Conservation (phyloP, 371 early-diverging fungal species). For the Mortierella polycephala region DNA sequence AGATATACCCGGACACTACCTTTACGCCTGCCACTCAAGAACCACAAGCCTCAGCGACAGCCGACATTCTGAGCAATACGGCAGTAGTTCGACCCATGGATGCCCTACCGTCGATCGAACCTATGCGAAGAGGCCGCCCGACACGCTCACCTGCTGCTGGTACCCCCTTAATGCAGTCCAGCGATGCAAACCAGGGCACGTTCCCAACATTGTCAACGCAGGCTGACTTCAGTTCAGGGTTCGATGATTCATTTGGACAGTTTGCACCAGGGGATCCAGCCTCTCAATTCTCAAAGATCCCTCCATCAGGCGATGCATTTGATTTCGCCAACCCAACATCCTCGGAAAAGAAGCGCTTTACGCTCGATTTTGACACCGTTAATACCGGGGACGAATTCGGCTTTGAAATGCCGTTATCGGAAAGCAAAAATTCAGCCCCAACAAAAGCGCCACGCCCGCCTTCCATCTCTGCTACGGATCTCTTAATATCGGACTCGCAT, state of each 20-base stretch:
- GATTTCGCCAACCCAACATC: conserved; percentile 28
- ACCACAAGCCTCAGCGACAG: conserved; percentile 39
- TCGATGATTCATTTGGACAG: conserved; percentile 53
- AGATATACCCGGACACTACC: conserved; percentile 52
- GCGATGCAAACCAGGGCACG: not conserved
- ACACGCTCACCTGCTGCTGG: conserved; percentile 48
- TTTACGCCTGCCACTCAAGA: conserved; percentile 23
- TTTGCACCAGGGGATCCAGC: conserved; percentile 22
- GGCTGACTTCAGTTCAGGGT: conserved; percentile 28
- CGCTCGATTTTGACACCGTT: conserved; percentile 22
- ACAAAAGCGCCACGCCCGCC: conserved; percentile 19
- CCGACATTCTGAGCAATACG: conserved; percentile 58
- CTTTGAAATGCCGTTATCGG: conserved; percentile 16
- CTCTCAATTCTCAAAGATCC: conserved; percentile 39
- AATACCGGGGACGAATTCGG: conserved; percentile 32
- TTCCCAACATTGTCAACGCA: conserved; percentile 7
- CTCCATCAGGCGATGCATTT: conserved; percentile 32
- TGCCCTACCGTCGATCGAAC: conserved; percentile 64
- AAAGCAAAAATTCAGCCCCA: not conserved
- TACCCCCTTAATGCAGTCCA: conserved; percentile 1
- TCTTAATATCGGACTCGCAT: conserved; percentile 8
- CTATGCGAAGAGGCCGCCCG: conserved; percentile 83
- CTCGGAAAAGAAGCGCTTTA: conserved; percentile 23
- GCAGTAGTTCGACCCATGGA: conserved; percentile 54
- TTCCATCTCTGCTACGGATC: conserved; percentile 5